Evolutionary conservation across 495 filamentous ascomycete genomes (phyloP), one percentile per base, ranked within the genome.

Genomic region (Daldinia childiae): DNA sequence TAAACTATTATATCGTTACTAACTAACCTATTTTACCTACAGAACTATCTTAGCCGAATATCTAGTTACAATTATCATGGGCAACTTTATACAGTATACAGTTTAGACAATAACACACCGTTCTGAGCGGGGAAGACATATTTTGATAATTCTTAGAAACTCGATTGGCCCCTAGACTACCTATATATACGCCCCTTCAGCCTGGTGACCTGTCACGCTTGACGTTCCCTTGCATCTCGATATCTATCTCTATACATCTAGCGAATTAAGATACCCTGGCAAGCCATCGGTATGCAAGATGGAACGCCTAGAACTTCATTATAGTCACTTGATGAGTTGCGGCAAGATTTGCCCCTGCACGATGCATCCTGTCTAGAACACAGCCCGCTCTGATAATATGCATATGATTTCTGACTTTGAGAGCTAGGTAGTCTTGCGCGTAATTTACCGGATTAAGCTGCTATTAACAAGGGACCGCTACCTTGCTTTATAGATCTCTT

Each of bases 281-380:
- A 11, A 11, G 38, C n/a, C 30, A 56, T 62, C 45, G 14, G 30
- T 26, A 62, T 68, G 64, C 64, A 43, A 56, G 64, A 68, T 62
- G 60, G 6, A 62, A 59, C 5, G 61, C 62, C 71, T 69, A 58
- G 71, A 73, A 66, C 71, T 48, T n/a, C 34, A 7, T 6, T 14
- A 29, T 17, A 58, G 50, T 62, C 64, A 64, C 60, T 68, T 64
- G 69, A 64, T 32, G 38, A 6, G 15, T 30, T 26, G 24, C 34
- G 52, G 48, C 29, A 55, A 19, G 5, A 39, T 36, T 24, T 26
- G 56, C 21, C 29, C 43, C 58, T 66, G 64, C 64, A 61, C 43
- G 32, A 39, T 58, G 19, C 12, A 60, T 29, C 50, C 50, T 34
- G 34, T 58, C n/a, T 41, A 66, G 50, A 45, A 17, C n/a, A 59